Conservation (phyloP, 2,329 filamentous ascomycete species). For the Cytospora piceae region DNA sequence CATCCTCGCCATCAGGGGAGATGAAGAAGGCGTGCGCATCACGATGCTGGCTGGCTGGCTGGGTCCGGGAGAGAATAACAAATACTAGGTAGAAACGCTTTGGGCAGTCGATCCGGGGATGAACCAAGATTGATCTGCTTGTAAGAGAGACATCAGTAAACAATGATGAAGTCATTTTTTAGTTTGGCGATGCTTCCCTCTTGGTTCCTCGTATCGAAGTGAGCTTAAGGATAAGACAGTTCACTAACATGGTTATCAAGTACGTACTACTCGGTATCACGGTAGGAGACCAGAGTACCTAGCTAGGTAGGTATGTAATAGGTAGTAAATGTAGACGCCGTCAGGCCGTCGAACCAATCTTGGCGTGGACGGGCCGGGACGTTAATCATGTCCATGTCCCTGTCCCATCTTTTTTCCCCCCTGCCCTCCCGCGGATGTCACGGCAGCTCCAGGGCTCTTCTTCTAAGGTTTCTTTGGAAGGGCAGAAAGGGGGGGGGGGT, state of each 20-base stretch:
- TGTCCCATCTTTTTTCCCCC: neutral
- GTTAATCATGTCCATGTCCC: neutral
- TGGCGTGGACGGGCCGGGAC: conserved; percentile 5
- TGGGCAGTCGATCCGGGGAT: conserved; percentile 4
- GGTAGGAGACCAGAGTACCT: too few relatives aligned
- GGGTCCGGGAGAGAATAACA: neutral
- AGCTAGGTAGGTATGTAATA: too few relatives aligned
- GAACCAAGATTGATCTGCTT: conserved; percentile 7
- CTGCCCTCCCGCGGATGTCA: neutral
- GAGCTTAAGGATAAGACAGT: neutral
- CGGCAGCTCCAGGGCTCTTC: neutral
- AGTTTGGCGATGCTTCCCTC: neutral
- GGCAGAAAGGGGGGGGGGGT: neutral
- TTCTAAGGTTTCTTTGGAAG: neutral
- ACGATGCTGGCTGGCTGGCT: neutral
- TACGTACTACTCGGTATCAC: too few relatives aligned
- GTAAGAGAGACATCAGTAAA: conserved; percentile 3
- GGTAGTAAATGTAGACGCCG: neutral
- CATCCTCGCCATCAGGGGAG: neutral
- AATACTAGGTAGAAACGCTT: neutral
- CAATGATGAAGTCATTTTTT: too few relatives aligned
- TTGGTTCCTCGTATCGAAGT: neutral
- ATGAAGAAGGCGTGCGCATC: conserved; percentile 15
- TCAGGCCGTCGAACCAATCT: neutral
- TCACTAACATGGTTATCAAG: neutral